These are phyloP conservation scores for Crithidia expoeki DNA, from an alignment of 208 protist genomes.

Conservation along the genomic window DNA sequence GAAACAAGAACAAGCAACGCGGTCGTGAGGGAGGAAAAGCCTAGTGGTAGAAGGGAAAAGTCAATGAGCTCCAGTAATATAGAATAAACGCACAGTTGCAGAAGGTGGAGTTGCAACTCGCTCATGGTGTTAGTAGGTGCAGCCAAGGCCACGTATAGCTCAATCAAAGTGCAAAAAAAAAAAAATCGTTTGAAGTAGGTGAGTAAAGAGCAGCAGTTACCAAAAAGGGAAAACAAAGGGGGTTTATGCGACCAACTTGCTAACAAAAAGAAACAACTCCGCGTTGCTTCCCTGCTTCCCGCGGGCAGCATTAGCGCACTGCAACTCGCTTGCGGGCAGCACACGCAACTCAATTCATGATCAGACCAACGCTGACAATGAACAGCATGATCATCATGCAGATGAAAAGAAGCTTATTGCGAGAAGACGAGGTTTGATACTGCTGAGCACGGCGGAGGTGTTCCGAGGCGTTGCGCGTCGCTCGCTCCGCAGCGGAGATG, in stretches of 20 bases:
- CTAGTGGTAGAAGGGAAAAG: too few relatives aligned
- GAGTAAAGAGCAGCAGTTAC: background rate
- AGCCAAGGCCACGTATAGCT: too few relatives aligned
- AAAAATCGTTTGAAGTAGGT: too few relatives aligned
- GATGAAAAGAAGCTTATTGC: conserved; percentile 66
- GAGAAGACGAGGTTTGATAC: conserved; percentile 55
- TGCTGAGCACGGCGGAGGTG: conserved; percentile 70
- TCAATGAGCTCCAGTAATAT: too few relatives aligned
- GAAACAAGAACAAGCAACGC: too few relatives aligned
- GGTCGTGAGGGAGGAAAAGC: too few relatives aligned
- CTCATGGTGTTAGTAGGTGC: too few relatives aligned
- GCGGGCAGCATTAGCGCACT: too few relatives aligned
- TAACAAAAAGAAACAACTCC: background rate
- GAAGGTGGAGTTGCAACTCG: too few relatives aligned
- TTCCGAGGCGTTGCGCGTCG: conserved; percentile 69
- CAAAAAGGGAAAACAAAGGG: background rate
- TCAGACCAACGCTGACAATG: conserved; percentile 37
- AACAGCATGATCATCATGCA: conserved; percentile 61
- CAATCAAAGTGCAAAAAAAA: background rate
- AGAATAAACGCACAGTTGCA: too few relatives aligned
- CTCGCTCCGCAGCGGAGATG: conserved; percentile 47
- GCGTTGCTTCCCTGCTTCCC: too few relatives aligned
- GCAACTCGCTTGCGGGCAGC: background rate
- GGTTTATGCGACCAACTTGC: too few relatives aligned
- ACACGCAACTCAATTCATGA: conserved; percentile 13